Conservation (phyloP, 768 basidiomycete genomes). For the Arthromyces matolae region DNA sequence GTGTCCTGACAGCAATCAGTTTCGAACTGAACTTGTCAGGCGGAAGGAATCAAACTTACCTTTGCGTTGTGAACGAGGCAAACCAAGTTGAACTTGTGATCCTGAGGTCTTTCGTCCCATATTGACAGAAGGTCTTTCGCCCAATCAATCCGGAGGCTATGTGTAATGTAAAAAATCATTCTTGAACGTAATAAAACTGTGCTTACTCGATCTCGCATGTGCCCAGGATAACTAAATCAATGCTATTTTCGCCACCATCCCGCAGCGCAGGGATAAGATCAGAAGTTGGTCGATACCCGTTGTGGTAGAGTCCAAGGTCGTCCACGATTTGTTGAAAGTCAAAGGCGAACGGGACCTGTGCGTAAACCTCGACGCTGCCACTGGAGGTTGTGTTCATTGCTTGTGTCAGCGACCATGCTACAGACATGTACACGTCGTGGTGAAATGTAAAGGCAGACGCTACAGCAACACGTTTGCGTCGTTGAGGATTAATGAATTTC, state of each 20-base stretch:
- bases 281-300: constrained; percentile 20
- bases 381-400: constrained; percentile 19
- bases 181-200: not conserved
- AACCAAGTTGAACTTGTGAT: constrained; percentile 38
- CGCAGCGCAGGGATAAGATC: constrained; percentile 26
- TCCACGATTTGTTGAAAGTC: constrained; percentile 32
- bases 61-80: constrained; percentile 38
- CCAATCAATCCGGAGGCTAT: constrained; percentile 23
- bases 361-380: constrained; percentile 28
- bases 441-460: constrained; percentile 32
- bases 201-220: constrained; percentile 44
- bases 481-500: constrained; percentile 8
- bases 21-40: no score
- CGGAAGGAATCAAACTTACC: constrained; percentile 16
- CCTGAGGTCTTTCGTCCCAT: constrained; percentile 32
- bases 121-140: constrained; percentile 25
- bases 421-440: constrained; percentile 35
- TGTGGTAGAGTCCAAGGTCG: constrained; percentile 27
- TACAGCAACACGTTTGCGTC: constrained; percentile 28
- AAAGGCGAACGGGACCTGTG: constrained; percentile 26
- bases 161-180: not conserved
- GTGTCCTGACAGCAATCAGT: constrained; percentile 22
- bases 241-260: constrained; percentile 18
- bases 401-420: constrained; percentile 30
- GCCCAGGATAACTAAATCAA: constrained; percentile 38